These are phyloP conservation scores for Bretschneidera sinensis DNA, from an alignment of 345 rosid genomes.

Conservation along the genomic window DNA sequence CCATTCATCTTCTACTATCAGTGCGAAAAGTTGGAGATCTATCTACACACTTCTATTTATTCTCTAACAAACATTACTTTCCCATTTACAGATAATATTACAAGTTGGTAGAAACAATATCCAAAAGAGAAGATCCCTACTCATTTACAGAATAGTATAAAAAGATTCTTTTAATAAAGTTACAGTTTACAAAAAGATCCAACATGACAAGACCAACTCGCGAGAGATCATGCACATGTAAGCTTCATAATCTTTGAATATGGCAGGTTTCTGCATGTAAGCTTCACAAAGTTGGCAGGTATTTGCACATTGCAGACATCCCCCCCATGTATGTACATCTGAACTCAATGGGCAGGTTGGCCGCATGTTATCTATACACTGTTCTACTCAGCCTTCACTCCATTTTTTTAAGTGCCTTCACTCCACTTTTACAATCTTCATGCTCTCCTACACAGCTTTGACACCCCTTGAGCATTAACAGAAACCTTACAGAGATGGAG, in stretches of 20 bases:
- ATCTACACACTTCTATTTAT: no score
- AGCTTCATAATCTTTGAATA: background rate
- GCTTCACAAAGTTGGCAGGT: conserved; percentile 5
- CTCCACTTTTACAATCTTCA: background rate
- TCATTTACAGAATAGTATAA: conserved; percentile 10
- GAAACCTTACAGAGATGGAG: background rate
- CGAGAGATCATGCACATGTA: background rate
- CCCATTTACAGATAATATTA: no score
- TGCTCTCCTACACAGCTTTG: no score
- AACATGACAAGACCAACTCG: conserved; percentile 5
- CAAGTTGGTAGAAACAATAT: no score
- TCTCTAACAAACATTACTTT: conserved; percentile 4
- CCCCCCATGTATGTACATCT: conserved; percentile 15
- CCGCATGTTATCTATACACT: background rate
- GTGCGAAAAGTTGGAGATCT: no score
- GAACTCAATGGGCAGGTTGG: conserved; percentile 3
- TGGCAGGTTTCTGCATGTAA: background rate
- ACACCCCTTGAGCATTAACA: background rate
- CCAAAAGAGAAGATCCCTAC: conserved; percentile 3
- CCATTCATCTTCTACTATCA: no score
- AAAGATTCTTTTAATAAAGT: background rate
- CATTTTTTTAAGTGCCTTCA: conserved; percentile 2
- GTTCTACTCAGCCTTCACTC: conserved; percentile 1
- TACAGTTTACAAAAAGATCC: conserved; percentile 1
- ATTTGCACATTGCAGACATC: background rate